phyloP scores from a whole-genome alignment of 805 yeast genomes.

The Candida berthetii region DNA sequence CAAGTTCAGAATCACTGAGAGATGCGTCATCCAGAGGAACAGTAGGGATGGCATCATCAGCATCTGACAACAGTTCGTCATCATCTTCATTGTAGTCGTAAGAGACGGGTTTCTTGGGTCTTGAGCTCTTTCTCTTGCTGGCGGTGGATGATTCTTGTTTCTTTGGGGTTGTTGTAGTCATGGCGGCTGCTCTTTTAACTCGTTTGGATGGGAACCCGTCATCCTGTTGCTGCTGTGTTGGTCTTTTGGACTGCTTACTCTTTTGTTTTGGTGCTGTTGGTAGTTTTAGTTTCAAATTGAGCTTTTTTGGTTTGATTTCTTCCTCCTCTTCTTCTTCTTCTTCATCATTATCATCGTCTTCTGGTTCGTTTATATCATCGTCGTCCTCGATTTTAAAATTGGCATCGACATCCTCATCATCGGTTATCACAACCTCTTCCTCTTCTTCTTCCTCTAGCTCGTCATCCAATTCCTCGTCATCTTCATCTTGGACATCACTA shows the following conservation, averaged over 20 bases:
- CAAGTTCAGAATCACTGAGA: conserved; percentile 13
- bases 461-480: neutral
- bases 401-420: conserved; percentile 7
- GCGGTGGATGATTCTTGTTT: neutral
- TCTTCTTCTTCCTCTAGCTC: conserved; percentile 8
- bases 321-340: conserved; percentile 3
- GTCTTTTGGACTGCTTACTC: neutral
- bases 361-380: conserved; percentile 5
- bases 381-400: conserved; percentile 10
- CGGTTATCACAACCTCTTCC: conserved; percentile 4
- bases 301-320: conserved; percentile 5
- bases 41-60: conserved; percentile 16
- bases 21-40: conserved; percentile 19
- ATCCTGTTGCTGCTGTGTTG: neutral
- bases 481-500: conserved; percentile 1
- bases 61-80: conserved; percentile 19
- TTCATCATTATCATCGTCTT: conserved; percentile 9
- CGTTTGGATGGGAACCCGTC: neutral
- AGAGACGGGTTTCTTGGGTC: conserved; percentile 3
- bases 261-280: neutral
- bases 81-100: conserved; percentile 12
- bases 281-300: conserved; percentile 13
- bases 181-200: neutral
- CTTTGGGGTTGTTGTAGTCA: no score
- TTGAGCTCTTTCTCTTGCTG: neutral